Conservation (phyloP, 1,284 basidiomycete genomes). For the Mixia osmundae region DNA sequence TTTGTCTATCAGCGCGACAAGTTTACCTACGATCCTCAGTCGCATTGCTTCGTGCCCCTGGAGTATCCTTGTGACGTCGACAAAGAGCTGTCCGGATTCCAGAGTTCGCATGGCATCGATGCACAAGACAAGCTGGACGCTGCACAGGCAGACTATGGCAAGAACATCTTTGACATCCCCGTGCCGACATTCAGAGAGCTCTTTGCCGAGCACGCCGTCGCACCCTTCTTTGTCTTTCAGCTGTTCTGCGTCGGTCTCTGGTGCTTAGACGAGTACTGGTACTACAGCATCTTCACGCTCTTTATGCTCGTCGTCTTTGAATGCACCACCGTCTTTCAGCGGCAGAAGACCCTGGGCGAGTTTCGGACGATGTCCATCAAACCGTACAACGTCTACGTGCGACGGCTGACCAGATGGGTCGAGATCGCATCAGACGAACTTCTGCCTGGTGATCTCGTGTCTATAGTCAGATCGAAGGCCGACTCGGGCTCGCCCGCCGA, state of each 20-base stretch:
- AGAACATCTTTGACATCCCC: slow-evolving; percentile 85
- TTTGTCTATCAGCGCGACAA: slow-evolving; percentile 94
- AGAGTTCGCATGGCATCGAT: slow-evolving; percentile 30
- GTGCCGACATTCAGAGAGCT: slow-evolving; percentile 73
- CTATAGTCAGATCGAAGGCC: slow-evolving; percentile 46
- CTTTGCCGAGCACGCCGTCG: slow-evolving; percentile 75
- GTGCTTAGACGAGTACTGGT: slow-evolving; percentile 95
- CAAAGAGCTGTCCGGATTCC: slow-evolving; percentile 40
- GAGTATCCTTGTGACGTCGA: slow-evolving; percentile 65
- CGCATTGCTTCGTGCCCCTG: slow-evolving; percentile 51
- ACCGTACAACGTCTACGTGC: slow-evolving; percentile 60
- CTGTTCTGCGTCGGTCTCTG: slow-evolving; percentile 85
- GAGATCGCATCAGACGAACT: slow-evolving; percentile 58
- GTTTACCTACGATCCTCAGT: slow-evolving; percentile 44
- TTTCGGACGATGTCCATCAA: slow-evolving; percentile 85
- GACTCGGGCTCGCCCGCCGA: slow-evolving; percentile 80
- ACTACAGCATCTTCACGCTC: slow-evolving; percentile 81
- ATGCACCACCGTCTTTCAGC: slow-evolving; percentile 93
- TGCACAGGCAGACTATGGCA: slow-evolving; percentile 39
- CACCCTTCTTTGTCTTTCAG: slow-evolving; percentile 90
- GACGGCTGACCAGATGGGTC: slow-evolving; percentile 55
- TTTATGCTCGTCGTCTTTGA: slow-evolving; percentile 95
- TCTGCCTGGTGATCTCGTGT: slow-evolving; percentile 72
- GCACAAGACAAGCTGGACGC: slow-evolving; percentile 17
- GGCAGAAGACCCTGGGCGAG: slow-evolving; percentile 66